Evolutionary conservation across 352 stramenopile genomes (phyloP).

Genomic region (Pythium periplocum): DNA sequence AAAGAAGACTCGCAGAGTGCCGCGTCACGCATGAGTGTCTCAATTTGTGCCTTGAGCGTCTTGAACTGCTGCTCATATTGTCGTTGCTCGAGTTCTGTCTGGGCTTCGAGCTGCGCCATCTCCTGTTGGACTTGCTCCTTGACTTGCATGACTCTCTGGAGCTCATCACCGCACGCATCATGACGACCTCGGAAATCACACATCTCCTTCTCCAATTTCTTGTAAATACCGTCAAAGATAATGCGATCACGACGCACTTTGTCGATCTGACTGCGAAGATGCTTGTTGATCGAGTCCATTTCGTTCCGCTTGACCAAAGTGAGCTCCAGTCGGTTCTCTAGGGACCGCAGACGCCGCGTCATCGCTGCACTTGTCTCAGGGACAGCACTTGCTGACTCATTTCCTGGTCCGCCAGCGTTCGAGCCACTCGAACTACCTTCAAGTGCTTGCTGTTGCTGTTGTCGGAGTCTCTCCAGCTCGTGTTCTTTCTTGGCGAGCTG

Average conservation of each 20-base stretch:
- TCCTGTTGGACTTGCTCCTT: slow-evolving; percentile 41
- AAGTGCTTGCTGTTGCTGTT: slow-evolving; percentile 22
- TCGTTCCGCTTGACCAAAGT: slow-evolving; percentile 79
- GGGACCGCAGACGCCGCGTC: slow-evolving; percentile 38
- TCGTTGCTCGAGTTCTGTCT: slow-evolving; percentile 45
- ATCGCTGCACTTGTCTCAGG: slow-evolving; percentile 39
- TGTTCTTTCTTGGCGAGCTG: slow-evolving; percentile 36
- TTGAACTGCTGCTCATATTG: slow-evolving; percentile 65
- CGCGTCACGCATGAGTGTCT: slow-evolving; percentile 22
- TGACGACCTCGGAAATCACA: slow-evolving; percentile 44
- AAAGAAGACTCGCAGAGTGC: no score
- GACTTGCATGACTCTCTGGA: slow-evolving; percentile 35
- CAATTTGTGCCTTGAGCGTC: slow-evolving; percentile 49
- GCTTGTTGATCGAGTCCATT: slow-evolving; percentile 78
- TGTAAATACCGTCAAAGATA: slow-evolving; percentile 84
- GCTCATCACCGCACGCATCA: slow-evolving; percentile 37
- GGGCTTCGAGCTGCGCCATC: slow-evolving; percentile 40
- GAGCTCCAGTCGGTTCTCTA: slow-evolving; percentile 72
- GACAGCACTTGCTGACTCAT: neutral
- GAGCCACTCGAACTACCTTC: neutral
- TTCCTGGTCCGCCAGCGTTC: no score
- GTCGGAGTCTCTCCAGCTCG: slow-evolving; percentile 36
- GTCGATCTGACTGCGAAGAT: slow-evolving; percentile 64
- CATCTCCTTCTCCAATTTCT: slow-evolving; percentile 75
- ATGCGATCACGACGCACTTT: slow-evolving; percentile 59